A percentile compares a stretch with the other conserved stretches of the same genome.
Conservation (phyloP, 106 monocot genomes). For the Dioscorea alata region DNA sequence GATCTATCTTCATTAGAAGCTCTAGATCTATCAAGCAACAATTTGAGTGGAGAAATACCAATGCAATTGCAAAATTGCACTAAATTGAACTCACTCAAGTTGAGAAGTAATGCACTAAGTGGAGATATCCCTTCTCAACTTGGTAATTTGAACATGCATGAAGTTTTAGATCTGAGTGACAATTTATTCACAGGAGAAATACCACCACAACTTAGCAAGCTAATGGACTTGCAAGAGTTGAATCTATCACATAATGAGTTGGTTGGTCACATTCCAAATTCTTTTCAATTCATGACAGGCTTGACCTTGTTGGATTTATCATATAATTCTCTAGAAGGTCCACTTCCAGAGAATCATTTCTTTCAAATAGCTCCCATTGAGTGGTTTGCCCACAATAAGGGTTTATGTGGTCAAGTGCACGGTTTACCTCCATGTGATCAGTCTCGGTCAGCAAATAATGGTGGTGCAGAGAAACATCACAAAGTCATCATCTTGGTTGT, state of each 20-base stretch:
- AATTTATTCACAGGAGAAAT: no score
- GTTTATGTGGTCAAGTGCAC: conserved; percentile 19
- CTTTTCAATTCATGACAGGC: conserved; percentile 10
- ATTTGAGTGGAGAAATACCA: conserved; percentile 9
- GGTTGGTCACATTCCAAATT: conserved; percentile 9
- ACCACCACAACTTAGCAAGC: no score
- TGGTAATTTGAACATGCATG: conserved; percentile 13
- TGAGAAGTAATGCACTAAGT: conserved; percentile 6
- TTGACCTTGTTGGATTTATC: conserved; percentile 17
- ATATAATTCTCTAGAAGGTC: conserved; percentile 18
- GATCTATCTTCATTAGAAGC: background rate
- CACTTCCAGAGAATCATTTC: conserved; percentile 9
- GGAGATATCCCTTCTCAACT: conserved; percentile 20
- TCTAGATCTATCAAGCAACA: no score
- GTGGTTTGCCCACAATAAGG: conserved; percentile 19
- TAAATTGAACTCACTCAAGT: background rate
- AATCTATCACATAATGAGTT: conserved; percentile 31
- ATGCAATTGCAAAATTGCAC: background rate
- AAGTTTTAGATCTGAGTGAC: conserved; percentile 12
- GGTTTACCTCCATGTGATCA: conserved; percentile 11
- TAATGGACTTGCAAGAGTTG: background rate
- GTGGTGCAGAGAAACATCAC: background rate
- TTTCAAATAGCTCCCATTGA: conserved; percentile 9
- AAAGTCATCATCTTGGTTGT: background rate
- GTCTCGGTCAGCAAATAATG: background rate